Evolutionary conservation across 2,329 filamentous ascomycete genomes (phyloP).

Genomic region (Colletotrichum sp.): DNA sequence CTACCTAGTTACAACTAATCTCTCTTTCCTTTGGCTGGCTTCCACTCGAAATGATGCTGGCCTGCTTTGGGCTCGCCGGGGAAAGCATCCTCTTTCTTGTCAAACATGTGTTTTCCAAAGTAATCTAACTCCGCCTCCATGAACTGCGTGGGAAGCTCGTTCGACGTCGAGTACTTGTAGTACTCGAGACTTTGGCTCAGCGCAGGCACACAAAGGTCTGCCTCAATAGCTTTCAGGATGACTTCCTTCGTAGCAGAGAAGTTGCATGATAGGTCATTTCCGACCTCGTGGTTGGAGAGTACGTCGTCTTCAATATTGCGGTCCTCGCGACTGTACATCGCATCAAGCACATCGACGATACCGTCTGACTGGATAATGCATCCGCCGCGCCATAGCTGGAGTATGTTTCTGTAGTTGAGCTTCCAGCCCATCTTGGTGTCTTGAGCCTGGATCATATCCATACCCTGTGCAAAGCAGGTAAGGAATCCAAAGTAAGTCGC

Average conservation of each 20-base stretch:
- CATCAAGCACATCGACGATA: slow-evolving; percentile 64
- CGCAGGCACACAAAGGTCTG: slow-evolving; percentile 65
- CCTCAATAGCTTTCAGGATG: slow-evolving; percentile 57
- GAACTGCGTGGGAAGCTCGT: slow-evolving; percentile 69
- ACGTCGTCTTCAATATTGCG: slow-evolving; percentile 49
- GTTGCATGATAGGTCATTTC: slow-evolving; percentile 55
- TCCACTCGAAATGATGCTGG: slow-evolving; percentile 69
- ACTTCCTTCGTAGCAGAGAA: slow-evolving; percentile 60
- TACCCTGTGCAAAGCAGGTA: slow-evolving; percentile 67
- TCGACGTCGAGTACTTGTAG: slow-evolving; percentile 66
- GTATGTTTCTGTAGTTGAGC: slow-evolving; percentile 54
- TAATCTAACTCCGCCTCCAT: slow-evolving; percentile 76
- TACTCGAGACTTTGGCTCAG: slow-evolving; percentile 70
- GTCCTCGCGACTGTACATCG: slow-evolving; percentile 42
- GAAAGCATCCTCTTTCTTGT: slow-evolving; percentile 54
- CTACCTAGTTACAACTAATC: neutral
- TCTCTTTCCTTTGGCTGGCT: slow-evolving; percentile 33
- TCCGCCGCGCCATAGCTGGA: slow-evolving; percentile 71
- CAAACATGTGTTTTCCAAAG: slow-evolving; percentile 72
- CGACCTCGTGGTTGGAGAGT: slow-evolving; percentile 40
- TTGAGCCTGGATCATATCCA: slow-evolving; percentile 66
- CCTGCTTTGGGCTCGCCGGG: slow-evolving; percentile 49
- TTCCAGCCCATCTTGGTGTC: slow-evolving; percentile 65
- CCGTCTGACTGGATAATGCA: slow-evolving; percentile 75
- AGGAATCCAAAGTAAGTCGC: slow-evolving; percentile 69